Evolutionary conservation across 148 eudicot genomes (phyloP), one percentile per base, ranked within the genome.

Genomic region (Camellia lanceoleosa): DNA sequence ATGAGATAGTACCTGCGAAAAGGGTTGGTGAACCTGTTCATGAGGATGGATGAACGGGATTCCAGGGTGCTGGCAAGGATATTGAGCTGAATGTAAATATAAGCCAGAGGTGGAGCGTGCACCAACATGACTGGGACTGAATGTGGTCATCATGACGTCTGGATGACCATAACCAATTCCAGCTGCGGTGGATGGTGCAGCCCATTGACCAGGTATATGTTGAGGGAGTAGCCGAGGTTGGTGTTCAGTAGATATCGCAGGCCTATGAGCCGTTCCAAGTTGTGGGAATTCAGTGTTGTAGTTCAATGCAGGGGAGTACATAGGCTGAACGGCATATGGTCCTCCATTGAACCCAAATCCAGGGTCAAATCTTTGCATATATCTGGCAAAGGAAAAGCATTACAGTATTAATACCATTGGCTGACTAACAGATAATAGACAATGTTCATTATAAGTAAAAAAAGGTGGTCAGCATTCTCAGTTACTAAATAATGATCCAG

Each of bases 201-300:
- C 80, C 98, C 98, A 91, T 43, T 84, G 82, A 15, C 84, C 91
- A 75, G 90, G 88, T 15, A 92, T 61, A 85, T 87, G 93, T 70
- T 92, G 97, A 69, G 94, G 93, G 75, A 83, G 83, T 13, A 90
- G 85, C 61, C 87, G 88, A 46, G 92, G 90, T 82, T 89, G 91
- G 76, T 87, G 88, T 74, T 94, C 97, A 61, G 89, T 59, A 75
- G 98, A 81, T 71, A 88, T 78, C 42, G 89, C 90, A 76, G 89
- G 93, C 87, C 91, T 83, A 71, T 87, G 98, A 81, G 87, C 80
- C 60, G 89, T 69, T 68, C 92, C 98, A 83, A 96, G 97, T 79
- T 94, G 98, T 63, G 99, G 99, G 77, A 96, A 96, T 79, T 94
- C 99, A 47, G 99, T 94, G 82, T 91, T 94, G 84, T 96, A 96